These are phyloP conservation scores for Pleurotus djamor DNA, from an alignment of 768 basidiomycete genomes.

Conservation along the genomic window DNA sequence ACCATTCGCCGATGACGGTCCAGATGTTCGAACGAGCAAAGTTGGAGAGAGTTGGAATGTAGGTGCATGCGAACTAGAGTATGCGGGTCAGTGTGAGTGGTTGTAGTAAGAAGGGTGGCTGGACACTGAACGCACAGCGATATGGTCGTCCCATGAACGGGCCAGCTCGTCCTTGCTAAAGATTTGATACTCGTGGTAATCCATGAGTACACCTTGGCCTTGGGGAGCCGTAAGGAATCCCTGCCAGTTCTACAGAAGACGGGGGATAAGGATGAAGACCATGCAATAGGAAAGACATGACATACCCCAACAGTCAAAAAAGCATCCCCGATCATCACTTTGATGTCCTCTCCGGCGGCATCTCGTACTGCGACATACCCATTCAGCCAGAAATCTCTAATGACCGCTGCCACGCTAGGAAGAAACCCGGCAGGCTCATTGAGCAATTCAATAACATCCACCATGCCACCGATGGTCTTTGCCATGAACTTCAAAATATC, in stretches of 20 bases:
- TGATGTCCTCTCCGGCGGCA: constrained; percentile 40
- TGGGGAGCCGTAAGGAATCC: constrained; percentile 52
- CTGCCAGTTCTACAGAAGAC: constrained; percentile 46
- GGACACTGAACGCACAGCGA: constrained; percentile 34
- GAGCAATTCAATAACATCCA: constrained; percentile 65
- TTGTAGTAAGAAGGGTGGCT: background rate
- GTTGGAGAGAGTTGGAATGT: constrained; percentile 37
- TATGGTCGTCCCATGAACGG: constrained; percentile 54
- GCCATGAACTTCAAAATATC: constrained; percentile 57
- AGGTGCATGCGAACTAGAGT: constrained; percentile 52
- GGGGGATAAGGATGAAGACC: constrained; percentile 5
- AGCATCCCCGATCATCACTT: constrained; percentile 73
- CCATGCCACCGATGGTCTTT: constrained; percentile 48
- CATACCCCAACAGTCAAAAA: constrained; percentile 40
- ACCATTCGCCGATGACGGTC: constrained; percentile 84
- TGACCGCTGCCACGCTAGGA: constrained; percentile 24
- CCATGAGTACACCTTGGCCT: constrained; percentile 63
- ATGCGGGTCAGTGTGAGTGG: background rate
- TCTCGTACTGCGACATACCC: constrained; percentile 59
- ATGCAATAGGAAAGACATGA: background rate
- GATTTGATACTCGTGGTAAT: constrained; percentile 75
- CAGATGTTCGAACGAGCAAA: constrained; percentile 59
- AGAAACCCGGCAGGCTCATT: constrained; percentile 68
- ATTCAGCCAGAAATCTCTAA: constrained; percentile 52
- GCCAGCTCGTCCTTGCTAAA: constrained; percentile 58